Evolutionary conservation across 2,329 filamentous ascomycete species (phyloP), one percentile per base, ranked within the genome.

Genomic region (Eutypa lata): DNA sequence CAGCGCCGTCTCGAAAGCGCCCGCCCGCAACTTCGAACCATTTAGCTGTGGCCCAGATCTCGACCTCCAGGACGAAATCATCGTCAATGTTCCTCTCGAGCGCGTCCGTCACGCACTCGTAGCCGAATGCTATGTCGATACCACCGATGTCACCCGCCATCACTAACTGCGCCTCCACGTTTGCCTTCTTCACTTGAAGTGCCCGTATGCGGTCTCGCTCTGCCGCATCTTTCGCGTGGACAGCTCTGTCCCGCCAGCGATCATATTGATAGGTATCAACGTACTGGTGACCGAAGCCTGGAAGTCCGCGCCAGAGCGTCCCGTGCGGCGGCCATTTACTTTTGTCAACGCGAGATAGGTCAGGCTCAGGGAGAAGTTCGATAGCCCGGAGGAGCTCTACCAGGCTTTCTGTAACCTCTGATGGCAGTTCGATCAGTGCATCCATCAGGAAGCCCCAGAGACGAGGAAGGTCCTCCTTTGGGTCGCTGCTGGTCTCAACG

Each of bases 61-160:
- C 45, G 26, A 53, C 28, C 33, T 55, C 52, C n/a, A 54, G 33
- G 14, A 51, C 21, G 3, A 47, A 49, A 11, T 54, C 24, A 10
- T 31, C 26, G 26, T 31, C 26, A 10, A 5, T 31, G 19, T 49
- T 42, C 14, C 52, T 21, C 37, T 58, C 56, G 7, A 58, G 50
- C 14, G 56, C 56, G 40, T 55, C 54, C 5, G 51, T 48, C 8
- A 57, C 52, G 28, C 47, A 46, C 48, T 57, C 54, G 26, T 58
- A 58, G 13, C 56, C 56, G 51, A 51, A 58, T 19, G 47, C 43
- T 7, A 55, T 43, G 10, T 46, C 40, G 26, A 59, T 26, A 2
- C 49, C 21, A 2, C 19, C 53, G 3, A 54, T 6, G n/a, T 16
- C 13, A 8, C 44, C 37, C 7, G 10, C 22, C 18, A 46, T 33